Conservation (phyloP, 306 rosid genomes). For the Vigna mungo region DNA sequence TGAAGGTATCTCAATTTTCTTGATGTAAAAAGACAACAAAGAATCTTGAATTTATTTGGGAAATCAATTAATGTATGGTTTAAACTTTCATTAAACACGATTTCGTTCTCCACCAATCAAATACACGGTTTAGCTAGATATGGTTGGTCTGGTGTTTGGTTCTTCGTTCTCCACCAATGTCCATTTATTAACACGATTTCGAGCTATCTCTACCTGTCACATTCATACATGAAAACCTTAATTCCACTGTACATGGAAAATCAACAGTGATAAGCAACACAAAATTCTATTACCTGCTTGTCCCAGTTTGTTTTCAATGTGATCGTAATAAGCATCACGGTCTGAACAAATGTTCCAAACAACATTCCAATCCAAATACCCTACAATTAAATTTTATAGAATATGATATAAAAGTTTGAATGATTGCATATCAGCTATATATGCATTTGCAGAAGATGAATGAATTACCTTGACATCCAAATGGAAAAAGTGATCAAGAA, state of each 20-base stretch:
- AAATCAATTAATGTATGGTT: too few relatives aligned
- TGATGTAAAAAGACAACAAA: too few relatives aligned
- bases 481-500: conserved; percentile 50
- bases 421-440: too few relatives aligned
- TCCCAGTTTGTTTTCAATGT: conserved; percentile 70
- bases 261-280: background rate
- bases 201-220: conserved; percentile 50
- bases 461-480: conserved; percentile 52
- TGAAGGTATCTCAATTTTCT: too few relatives aligned
- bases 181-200: conserved; percentile 58
- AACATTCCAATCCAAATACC: conserved; percentile 77
- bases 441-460: background rate
- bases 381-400: conserved; percentile 29
- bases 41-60: too few relatives aligned
- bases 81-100: too few relatives aligned
- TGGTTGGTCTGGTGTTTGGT: background rate
- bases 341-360: conserved; percentile 67
- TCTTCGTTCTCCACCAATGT: conserved; percentile 28
- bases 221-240: background rate
- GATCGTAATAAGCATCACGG: conserved; percentile 48
- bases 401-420: too few relatives aligned
- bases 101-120: too few relatives aligned
- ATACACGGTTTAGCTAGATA: background rate
- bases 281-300: conserved; percentile 55
- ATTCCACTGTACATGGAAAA: background rate